Percentiles rank a stretch among this genome's conserved stretches.
phyloP scores from a whole-genome alignment of 1,284 basidiomycete genomes.

The Fomes fomentarius region DNA sequence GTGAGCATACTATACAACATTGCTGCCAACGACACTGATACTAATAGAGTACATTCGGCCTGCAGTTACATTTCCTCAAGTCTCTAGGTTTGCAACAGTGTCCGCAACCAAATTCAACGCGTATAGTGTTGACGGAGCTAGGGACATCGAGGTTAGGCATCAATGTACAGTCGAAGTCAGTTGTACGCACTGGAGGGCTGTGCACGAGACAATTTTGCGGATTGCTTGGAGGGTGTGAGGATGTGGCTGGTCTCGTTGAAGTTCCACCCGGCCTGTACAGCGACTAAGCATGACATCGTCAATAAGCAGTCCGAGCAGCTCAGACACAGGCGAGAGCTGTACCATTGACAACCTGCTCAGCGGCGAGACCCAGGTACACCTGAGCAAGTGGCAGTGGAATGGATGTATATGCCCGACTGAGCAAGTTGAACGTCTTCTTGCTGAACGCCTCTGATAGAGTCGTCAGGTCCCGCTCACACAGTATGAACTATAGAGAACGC shows the following conservation, averaged over 20 bases:
- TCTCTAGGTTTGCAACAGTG: constrained; percentile 32
- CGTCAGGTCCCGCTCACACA: constrained; percentile 11
- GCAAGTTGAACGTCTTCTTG: constrained; percentile 51
- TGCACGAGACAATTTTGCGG: not conserved
- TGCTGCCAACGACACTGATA: no score
- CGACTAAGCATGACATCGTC: constrained; percentile 37
- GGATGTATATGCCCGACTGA: constrained; percentile 65
- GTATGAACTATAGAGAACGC: constrained; percentile 35
- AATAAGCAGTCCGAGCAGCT: not conserved
- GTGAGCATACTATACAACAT: no score
- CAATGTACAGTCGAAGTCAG: not conserved
- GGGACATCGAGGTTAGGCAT: not conserved
- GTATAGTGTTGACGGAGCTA: constrained; percentile 50
- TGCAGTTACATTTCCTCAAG: no score
- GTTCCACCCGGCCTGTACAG: constrained; percentile 49
- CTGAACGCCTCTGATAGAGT: constrained; percentile 44
- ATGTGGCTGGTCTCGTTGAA: constrained; percentile 50
- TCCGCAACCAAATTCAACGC: constrained; percentile 57
- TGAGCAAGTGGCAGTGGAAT: constrained; percentile 55
- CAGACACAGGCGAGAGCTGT: constrained; percentile 11
- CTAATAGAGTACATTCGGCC: no score
- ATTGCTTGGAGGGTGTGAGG: constrained; percentile 40
- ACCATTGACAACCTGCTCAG: constrained; percentile 54
- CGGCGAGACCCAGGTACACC: constrained; percentile 54
- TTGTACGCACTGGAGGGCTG: no score